Conservation (phyloP, 1,284 basidiomycete species). For the Cutaneotrichosporon daszewskae region DNA sequence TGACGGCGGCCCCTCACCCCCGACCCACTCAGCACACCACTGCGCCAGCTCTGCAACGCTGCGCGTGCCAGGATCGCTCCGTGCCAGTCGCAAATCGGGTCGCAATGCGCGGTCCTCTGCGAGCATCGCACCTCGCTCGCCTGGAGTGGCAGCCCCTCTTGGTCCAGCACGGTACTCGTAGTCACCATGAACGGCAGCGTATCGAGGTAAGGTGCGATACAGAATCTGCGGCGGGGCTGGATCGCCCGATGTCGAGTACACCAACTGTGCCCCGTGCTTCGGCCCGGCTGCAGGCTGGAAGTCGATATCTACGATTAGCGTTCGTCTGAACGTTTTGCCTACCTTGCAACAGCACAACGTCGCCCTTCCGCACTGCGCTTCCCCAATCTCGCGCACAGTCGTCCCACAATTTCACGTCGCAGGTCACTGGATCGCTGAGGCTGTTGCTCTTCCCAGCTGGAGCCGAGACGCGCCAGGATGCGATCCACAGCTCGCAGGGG, state of each 20-base stretch:
- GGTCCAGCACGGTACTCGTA: slow-evolving; percentile 20
- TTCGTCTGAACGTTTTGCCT: slow-evolving; percentile 4
- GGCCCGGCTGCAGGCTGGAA: slow-evolving; percentile 9
- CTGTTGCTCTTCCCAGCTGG: slow-evolving; percentile 10
- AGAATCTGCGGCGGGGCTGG: slow-evolving; percentile 16
- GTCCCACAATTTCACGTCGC: slow-evolving; percentile 35
- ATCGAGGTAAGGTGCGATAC: slow-evolving; percentile 38
- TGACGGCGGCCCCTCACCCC: slow-evolving; percentile 23
- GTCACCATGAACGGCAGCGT: slow-evolving; percentile 15
- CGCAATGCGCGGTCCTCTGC: slow-evolving; percentile 17
- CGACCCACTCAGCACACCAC: slow-evolving; percentile 40
- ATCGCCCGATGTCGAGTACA: neutral
- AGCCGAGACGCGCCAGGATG: slow-evolving; percentile 31
- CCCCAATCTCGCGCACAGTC: slow-evolving; percentile 31
- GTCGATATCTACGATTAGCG: slow-evolving; percentile 25
- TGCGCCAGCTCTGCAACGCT: slow-evolving; percentile 28
- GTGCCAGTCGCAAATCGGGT: slow-evolving; percentile 34
- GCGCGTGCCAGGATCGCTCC: slow-evolving; percentile 34
- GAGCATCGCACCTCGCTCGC: slow-evolving; percentile 3
- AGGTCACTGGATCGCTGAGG: slow-evolving; percentile 12
- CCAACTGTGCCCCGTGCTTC: neutral
- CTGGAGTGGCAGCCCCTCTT: neutral
- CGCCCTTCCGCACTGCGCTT: slow-evolving; percentile 29
- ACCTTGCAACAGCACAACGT: slow-evolving; percentile 39
- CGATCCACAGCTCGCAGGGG: slow-evolving; percentile 28